Evolutionary conservation across 179 eudicot genomes (phyloP), one percentile per base, ranked within the genome.

Genomic region (Vitellaria paradoxa): DNA sequence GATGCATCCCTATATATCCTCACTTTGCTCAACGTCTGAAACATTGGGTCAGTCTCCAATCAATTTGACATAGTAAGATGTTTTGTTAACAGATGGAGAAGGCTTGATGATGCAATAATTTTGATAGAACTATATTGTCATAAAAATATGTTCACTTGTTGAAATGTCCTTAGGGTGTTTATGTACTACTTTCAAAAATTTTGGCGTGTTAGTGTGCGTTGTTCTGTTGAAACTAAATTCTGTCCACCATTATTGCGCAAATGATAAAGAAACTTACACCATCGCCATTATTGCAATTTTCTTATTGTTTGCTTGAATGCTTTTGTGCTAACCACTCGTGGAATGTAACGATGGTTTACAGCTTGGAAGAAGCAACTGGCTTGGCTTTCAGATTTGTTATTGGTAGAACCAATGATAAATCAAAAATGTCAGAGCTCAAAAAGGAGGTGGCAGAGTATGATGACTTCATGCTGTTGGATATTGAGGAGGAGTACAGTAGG

Each of bases 311-410:
- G 21, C n/a, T 18, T 30, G 17, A 7, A 24, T 55, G 47, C 59
- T 70, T 70, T 76, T 60, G 47, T 70, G 52, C 61, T 70, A 46
- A 45, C 21, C 62, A 11, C 62, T 62, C 68, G 71, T 79, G 68
- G 65, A 73, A 76, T 83, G 53, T 18, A 57, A 79, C 72, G 12
- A 30, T 76, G 84, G 46, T 60, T 86, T 81, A 79, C 89, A 94
- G 97, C 73, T 84, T 94, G 85, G 98, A 94, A 86, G 98, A 94
- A 88, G 86, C 93, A 71, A 94, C 98, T 24, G 98, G 98, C 71
- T 85, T 92, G 79, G 97, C 89, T 74, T 88, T 94, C 77, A 86
- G 97, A 81, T 94, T 94, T 90, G 80, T 94, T 18, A 94, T 94
- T 59, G 98, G 98, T 75, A 89, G 87, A 90, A 92, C 94, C 18